phyloP scores from a whole-genome alignment of 805 yeast genomes.

The Zygoascus ofunaensis region DNA sequence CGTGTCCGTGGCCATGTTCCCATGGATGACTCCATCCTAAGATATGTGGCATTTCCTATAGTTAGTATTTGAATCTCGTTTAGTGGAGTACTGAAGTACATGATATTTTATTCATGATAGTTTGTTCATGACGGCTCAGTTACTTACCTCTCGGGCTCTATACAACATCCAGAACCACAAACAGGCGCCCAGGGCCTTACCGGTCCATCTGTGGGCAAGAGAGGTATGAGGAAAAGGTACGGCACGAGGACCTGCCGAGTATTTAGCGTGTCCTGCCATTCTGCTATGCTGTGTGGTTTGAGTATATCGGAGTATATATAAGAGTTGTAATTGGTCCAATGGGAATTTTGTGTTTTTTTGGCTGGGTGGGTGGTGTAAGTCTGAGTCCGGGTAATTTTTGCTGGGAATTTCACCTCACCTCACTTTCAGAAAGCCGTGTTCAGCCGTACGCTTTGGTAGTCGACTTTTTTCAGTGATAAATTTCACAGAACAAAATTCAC shows the following conservation, averaged over 20 bases:
- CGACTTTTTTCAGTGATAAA: too few relatives aligned
- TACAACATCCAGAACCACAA: conserved; percentile 87
- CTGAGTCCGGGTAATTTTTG: neutral
- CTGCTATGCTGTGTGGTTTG: conserved; percentile 1
- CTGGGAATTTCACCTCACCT: too few relatives aligned
- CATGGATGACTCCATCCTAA: conserved; percentile 34
- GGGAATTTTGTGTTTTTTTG: neutral
- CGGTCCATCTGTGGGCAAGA: conserved; percentile 46
- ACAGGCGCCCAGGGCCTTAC: conserved; percentile 68
- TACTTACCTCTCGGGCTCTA: conserved; percentile 55
- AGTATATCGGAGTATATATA: neutral
- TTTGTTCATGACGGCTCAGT: too few relatives aligned
- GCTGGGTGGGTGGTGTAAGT: neutral
- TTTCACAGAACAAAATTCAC: too few relatives aligned
- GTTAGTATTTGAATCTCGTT: neutral
- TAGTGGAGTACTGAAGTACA: too few relatives aligned
- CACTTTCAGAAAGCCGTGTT: too few relatives aligned
- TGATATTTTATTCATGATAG: neutral
- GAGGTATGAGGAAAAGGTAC: conserved; percentile 60
- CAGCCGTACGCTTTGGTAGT: too few relatives aligned
- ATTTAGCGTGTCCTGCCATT: conserved; percentile 22
- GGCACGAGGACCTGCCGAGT: conserved; percentile 40
- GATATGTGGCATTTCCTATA: conserved; percentile 32
- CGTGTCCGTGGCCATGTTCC: conserved; percentile 27
- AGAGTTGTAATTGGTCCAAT: neutral